Conservation (phyloP, 2,329 filamentous ascomycete species). For the Helotiales sp. region DNA sequence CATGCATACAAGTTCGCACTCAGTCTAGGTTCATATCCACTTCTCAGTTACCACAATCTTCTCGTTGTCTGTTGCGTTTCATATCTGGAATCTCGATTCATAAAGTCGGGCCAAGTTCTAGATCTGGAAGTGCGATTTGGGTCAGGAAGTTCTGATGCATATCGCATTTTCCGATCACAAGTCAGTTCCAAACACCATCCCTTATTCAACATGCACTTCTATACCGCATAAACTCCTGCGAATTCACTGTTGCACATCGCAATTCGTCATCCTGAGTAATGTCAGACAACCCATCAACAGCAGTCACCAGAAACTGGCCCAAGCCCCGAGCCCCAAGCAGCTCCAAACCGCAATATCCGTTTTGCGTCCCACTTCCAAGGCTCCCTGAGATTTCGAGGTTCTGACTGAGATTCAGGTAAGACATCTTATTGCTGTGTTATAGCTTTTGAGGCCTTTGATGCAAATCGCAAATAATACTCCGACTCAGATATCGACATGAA, state of each 20-base stretch:
- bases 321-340: slow-evolving; percentile 3
- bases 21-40: no score
- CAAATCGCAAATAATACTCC: not conserved
- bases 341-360: not conserved
- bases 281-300: not conserved
- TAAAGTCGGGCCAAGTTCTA: not conserved
- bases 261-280: slow-evolving; percentile 1
- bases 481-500: slow-evolving; percentile 2
- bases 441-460: slow-evolving; percentile 1
- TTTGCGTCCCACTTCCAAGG: not conserved
- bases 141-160: not conserved
- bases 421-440: not conserved
- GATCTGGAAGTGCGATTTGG: not conserved
- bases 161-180: not conserved
- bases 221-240: no score
- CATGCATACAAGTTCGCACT: no score
- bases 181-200: not conserved
- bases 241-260: not conserved
- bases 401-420: not conserved
- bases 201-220: not conserved
- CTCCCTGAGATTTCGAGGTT: not conserved
- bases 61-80: slow-evolving; percentile 2
- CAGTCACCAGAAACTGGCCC: not conserved
- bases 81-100: not conserved
- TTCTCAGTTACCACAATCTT: no score